Evolutionary conservation across 495 filamentous ascomycete species (phyloP).

Genomic region (Annulohypoxylon moriforme): DNA sequence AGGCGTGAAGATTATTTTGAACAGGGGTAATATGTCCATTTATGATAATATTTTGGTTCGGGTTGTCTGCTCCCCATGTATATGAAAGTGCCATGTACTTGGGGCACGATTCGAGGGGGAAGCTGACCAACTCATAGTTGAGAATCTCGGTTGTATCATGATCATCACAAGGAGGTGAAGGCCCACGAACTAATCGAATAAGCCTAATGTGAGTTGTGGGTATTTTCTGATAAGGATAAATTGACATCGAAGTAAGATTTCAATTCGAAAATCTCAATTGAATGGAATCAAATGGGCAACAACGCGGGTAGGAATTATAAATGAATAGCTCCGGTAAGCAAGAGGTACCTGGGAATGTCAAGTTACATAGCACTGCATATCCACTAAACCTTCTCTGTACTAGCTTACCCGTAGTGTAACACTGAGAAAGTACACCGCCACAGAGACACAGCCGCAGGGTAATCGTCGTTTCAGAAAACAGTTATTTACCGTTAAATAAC

Average conservation of each 20-base stretch:
- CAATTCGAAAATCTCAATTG: neutral
- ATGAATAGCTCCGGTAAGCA: neutral
- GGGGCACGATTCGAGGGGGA: neutral
- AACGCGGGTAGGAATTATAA: neutral
- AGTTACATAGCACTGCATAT: too few species aligned
- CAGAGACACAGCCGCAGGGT: too few species aligned
- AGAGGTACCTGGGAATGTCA: too few species aligned
- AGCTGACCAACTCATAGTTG: neutral
- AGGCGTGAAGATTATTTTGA: conserved; percentile 9
- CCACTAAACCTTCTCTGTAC: too few species aligned
- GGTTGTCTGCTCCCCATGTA: conserved; percentile 17
- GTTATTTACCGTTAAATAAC: too few species aligned
- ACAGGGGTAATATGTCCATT: neutral
- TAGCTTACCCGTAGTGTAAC: too few species aligned
- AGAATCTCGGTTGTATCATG: neutral
- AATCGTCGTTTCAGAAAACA: too few species aligned
- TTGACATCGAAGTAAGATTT: neutral
- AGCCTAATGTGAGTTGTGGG: neutral
- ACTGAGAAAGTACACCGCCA: too few species aligned
- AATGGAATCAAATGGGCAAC: neutral
- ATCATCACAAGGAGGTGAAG: neutral
- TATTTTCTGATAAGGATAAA: neutral
- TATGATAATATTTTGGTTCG: conserved; percentile 3
- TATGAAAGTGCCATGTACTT: conserved; percentile 23
- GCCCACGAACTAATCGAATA: neutral